A percentile compares a stretch with the other conserved stretches of the same genome.
Evolutionary conservation across 1,284 basidiomycete species (phyloP).

Genomic region (Sanguinoderma infundibulare): DNA sequence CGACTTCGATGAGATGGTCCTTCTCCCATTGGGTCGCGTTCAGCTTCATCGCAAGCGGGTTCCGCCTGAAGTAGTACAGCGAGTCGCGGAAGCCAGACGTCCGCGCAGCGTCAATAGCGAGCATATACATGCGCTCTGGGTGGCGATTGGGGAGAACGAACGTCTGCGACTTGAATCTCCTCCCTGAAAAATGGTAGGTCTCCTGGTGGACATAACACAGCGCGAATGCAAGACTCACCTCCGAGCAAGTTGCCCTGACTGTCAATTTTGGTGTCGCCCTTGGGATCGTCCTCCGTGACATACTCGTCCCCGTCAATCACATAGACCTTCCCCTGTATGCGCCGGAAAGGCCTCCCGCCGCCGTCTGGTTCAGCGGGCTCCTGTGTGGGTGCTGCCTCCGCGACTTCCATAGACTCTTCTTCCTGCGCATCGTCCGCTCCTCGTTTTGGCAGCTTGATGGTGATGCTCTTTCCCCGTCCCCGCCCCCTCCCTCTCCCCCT

Average conservation of each 20-base stretch:
- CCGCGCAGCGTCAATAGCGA: constrained; percentile 96
- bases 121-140: constrained; percentile 87
- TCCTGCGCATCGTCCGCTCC: constrained; percentile 51
- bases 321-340: constrained; percentile 78
- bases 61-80: constrained; percentile 94
- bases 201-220: neutral
- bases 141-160: constrained; percentile 85
- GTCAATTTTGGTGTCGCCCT: constrained; percentile 94
- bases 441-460: constrained; percentile 39
- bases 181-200: constrained; percentile 49
- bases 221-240: constrained; percentile 63
- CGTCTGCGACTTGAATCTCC: constrained; percentile 88
- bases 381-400: constrained; percentile 34
- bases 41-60: constrained; percentile 89
- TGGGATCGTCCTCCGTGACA: constrained; percentile 81
- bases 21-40: constrained; percentile 88
- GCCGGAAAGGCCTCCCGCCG: constrained; percentile 71
- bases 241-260: constrained; percentile 82
- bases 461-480: constrained; percentile 38
- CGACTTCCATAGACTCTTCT: constrained; percentile 33
- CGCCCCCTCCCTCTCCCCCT: constrained; percentile 51
- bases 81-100: constrained; percentile 97
- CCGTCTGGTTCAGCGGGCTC: constrained; percentile 43
- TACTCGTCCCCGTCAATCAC: constrained; percentile 90
- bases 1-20: constrained; percentile 87